A percentile compares a stretch with the other conserved stretches of the same genome.
Evolutionary conservation across 768 basidiomycete species (phyloP).

Genomic region (Ramaria sp.): DNA sequence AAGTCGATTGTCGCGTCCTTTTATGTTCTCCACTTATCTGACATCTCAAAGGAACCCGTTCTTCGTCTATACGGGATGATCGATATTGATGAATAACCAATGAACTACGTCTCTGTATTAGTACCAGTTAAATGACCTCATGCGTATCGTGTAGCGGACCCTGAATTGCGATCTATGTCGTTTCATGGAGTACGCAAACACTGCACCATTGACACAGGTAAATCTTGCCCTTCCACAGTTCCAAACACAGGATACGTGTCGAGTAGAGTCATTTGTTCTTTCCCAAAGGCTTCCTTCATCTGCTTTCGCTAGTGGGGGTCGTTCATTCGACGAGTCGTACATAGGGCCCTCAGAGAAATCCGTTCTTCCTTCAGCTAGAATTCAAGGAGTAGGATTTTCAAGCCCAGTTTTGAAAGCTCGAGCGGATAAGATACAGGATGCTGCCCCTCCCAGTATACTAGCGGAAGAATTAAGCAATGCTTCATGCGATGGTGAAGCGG

Average conservation of each 20-base stretch:
- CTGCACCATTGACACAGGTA: background rate
- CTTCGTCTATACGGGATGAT: slow-evolving; percentile 8
- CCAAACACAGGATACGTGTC: background rate
- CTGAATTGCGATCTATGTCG: background rate
- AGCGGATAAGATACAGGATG: slow-evolving; percentile 11
- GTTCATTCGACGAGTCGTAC: background rate
- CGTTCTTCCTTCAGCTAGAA: background rate
- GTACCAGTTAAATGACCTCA: too few relatives aligned
- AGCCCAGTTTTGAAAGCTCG: slow-evolving; percentile 50
- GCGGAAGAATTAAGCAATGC: background rate
- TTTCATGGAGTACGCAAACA: background rate
- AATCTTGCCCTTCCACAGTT: background rate
- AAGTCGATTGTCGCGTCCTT: slow-evolving; percentile 1
- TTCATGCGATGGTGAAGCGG: background rate
- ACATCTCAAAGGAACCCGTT: slow-evolving; percentile 4
- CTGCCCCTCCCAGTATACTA: background rate
- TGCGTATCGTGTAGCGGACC: background rate
- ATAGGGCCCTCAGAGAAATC: background rate
- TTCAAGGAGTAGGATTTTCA: slow-evolving; percentile 26
- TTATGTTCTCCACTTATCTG: background rate
- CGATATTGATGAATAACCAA: too few relatives aligned
- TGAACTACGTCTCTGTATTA: background rate
- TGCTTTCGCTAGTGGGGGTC: background rate
- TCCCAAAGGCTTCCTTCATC: background rate
- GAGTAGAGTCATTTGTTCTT: background rate